phyloP scores from a whole-genome alignment of 1,284 basidiomycete species.

The Coniophora puteana region DNA sequence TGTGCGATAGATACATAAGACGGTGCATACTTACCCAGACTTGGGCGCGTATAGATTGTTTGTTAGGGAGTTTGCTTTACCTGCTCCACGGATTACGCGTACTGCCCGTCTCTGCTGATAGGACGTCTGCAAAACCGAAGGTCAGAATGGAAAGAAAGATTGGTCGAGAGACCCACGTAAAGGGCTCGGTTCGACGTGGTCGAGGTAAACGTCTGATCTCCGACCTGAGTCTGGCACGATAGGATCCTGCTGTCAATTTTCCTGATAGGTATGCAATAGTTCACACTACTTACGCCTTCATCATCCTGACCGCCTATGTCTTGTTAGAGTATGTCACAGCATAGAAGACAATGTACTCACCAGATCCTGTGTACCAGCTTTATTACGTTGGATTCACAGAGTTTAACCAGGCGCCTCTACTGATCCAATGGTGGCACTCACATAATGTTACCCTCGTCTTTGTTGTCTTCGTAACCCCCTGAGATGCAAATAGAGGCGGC shows the following conservation, averaged over 20 bases:
- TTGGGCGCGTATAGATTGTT: slow-evolving; percentile 28
- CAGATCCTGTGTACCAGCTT: slow-evolving; percentile 39
- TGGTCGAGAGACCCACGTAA: slow-evolving; percentile 14
- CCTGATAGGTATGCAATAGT: not conserved
- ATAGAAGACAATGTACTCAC: slow-evolving; percentile 11
- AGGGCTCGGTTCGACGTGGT: slow-evolving; percentile 31
- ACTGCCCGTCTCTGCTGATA: slow-evolving; percentile 31
- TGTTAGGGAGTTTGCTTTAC: too few relatives aligned
- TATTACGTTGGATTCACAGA: not conserved
- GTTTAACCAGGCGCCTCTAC: too few relatives aligned
- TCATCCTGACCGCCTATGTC: slow-evolving; percentile 22
- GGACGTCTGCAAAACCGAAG: slow-evolving; percentile 25
- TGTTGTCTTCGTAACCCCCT: slow-evolving; percentile 38
- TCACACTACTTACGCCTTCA: slow-evolving; percentile 14
- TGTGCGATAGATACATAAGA: not conserved
- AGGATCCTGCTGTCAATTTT: not conserved
- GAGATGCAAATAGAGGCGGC: slow-evolving; percentile 40
- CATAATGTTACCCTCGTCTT: slow-evolving; percentile 36
- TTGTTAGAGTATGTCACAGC: not conserved
- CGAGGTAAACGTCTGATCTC: slow-evolving; percentile 34
- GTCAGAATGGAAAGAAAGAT: not conserved
- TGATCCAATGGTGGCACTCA: slow-evolving; percentile 18
- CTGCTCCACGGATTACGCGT: slow-evolving; percentile 36
- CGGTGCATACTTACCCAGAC: slow-evolving; percentile 23
- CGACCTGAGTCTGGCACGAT: slow-evolving; percentile 19